Conservation (phyloP, 768 basidiomycete genomes). For the Trametes cinnabarina region DNA sequence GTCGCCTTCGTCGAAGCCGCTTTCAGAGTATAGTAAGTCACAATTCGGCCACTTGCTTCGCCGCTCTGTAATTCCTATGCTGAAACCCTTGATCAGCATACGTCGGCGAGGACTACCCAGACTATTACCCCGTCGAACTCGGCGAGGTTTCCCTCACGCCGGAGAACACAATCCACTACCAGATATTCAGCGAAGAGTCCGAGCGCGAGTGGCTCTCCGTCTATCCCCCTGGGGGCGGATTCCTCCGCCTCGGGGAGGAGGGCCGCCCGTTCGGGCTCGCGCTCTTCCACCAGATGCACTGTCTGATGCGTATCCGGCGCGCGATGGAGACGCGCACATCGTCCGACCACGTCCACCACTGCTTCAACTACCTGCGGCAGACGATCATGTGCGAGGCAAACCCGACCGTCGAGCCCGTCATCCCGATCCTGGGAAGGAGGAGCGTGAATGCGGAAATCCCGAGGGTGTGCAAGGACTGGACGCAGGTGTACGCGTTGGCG, state of each 20-base stretch:
- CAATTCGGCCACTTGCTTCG: too few relatives aligned
- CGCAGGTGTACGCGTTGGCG: background rate
- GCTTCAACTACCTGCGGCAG: conserved; percentile 34
- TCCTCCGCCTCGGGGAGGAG: too few relatives aligned
- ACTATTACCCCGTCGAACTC: background rate
- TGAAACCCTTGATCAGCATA: background rate
- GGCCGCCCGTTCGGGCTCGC: conserved; percentile 21
- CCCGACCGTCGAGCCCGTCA: conserved; percentile 30
- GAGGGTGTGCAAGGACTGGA: background rate
- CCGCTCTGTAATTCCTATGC: too few relatives aligned
- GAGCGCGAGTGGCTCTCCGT: conserved; percentile 32
- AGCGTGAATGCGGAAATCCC: background rate
- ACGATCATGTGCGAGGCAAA: conserved; percentile 32
- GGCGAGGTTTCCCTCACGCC: conserved; percentile 13
- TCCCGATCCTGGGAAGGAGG: background rate
- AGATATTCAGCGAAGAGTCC: conserved; percentile 20
- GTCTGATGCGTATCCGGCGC: conserved; percentile 26
- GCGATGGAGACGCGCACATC: conserved; percentile 12
- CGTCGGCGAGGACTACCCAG: conserved; percentile 2
- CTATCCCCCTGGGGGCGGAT: conserved; percentile 10
- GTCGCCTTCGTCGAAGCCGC: too few relatives aligned
- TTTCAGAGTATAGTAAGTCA: too few relatives aligned
- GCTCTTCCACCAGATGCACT: conserved; percentile 25
- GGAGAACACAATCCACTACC: conserved; percentile 34
- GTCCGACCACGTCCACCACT: conserved; percentile 29